Evolutionary conservation across 306 rosid genomes (phyloP).

Genomic region (Medicago lupulina): DNA sequence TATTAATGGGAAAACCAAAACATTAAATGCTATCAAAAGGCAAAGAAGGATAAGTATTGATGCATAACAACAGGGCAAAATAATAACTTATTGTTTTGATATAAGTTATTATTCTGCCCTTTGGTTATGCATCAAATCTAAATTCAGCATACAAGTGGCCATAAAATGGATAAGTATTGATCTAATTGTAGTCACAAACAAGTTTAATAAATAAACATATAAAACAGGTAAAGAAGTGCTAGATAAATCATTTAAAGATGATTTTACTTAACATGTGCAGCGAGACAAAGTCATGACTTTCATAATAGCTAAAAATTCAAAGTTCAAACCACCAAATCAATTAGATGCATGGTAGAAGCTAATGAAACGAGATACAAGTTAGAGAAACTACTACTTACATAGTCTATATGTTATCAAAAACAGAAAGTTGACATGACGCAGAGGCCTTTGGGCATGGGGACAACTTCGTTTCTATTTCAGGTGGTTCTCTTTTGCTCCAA

Average conservation of each 20-base stretch:
- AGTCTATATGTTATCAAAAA: background rate
- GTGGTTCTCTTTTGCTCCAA: background rate
- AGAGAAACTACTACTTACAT: conserved; percentile 8
- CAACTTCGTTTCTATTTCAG: background rate
- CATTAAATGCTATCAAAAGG: too few relatives aligned
- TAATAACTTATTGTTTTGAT: too few relatives aligned
- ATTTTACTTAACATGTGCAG: background rate
- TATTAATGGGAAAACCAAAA: too few relatives aligned
- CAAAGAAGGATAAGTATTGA: too few relatives aligned
- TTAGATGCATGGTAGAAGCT: background rate
- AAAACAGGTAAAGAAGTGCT: background rate
- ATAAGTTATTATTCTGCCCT: too few relatives aligned
- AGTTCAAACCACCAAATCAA: background rate
- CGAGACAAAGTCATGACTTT: background rate
- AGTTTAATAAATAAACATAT: background rate
- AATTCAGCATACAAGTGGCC: background rate
- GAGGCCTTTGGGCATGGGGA: background rate
- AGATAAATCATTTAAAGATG: background rate
- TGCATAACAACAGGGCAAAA: too few relatives aligned
- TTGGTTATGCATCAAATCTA: background rate
- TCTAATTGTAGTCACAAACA: background rate
- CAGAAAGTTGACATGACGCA: conserved; percentile 1
- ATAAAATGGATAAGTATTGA: background rate
- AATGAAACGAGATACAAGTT: background rate
- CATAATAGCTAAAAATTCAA: background rate